A percentile compares a stretch with the other conserved stretches of the same genome.
Conservation (phyloP, 768 basidiomycete genomes). For the Psilocybe azurescens region DNA sequence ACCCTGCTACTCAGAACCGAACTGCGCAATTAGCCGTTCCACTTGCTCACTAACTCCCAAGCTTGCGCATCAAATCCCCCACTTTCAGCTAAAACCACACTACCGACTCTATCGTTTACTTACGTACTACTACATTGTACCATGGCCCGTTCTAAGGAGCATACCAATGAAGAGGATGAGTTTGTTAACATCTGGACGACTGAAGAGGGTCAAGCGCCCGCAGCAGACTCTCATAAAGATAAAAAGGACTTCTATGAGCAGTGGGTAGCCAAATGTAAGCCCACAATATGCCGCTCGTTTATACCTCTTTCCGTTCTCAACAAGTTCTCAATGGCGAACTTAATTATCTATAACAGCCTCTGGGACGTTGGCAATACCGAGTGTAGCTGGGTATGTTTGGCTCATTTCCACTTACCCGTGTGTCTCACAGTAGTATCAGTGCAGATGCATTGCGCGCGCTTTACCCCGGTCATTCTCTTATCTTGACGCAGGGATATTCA, state of each 20-base stretch:
- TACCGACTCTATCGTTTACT: too few species aligned
- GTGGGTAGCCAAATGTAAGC: slow-evolving; percentile 59
- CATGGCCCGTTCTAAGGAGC: slow-evolving; percentile 2
- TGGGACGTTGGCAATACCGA: slow-evolving; percentile 50
- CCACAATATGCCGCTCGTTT: background rate
- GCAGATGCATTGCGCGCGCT: slow-evolving; percentile 55
- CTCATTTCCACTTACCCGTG: background rate
- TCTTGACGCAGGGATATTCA: slow-evolving; percentile 52
- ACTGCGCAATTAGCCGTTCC: too few species aligned
- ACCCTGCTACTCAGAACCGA: too few species aligned
- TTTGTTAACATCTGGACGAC: slow-evolving; percentile 28
- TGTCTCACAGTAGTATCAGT: slow-evolving; percentile 25
- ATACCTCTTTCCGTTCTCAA: background rate
- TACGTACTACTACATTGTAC: too few species aligned
- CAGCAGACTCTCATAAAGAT: slow-evolving; percentile 2
- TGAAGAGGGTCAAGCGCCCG: slow-evolving; percentile 16
- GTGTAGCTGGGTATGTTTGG: slow-evolving; percentile 47
- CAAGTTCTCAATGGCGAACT: background rate
- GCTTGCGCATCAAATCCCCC: too few species aligned
- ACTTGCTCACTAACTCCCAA: too few species aligned
- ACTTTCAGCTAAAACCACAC: too few species aligned
- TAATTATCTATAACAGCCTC: slow-evolving; percentile 44
- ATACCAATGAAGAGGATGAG: slow-evolving; percentile 18
- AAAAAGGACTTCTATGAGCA: slow-evolving; percentile 48
- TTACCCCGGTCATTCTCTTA: slow-evolving; percentile 67